Evolutionary conservation across 768 basidiomycete species (phyloP).

Genomic region (Tephrocybe rancida): DNA sequence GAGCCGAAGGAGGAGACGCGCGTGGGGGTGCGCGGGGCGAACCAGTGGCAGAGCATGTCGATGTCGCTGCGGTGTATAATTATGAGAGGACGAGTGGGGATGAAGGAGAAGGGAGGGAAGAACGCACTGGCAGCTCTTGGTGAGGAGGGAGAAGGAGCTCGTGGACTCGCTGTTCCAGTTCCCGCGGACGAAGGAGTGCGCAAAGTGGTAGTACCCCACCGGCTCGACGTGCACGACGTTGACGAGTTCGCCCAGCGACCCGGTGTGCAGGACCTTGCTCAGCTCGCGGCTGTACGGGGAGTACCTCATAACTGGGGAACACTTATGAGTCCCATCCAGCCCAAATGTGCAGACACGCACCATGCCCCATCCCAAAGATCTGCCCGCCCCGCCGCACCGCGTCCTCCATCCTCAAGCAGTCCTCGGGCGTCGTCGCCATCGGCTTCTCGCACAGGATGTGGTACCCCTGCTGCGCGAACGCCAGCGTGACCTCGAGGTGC

Average conservation of each 20-base stretch:
- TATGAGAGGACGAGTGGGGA: background rate
- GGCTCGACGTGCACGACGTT: slow-evolving; percentile 88
- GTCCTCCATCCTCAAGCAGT: slow-evolving; percentile 75
- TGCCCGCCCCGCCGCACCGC: slow-evolving; percentile 68
- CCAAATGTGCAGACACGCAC: slow-evolving; percentile 42
- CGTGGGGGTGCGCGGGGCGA: slow-evolving; percentile 62
- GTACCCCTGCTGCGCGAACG: slow-evolving; percentile 81
- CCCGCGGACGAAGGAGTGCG: slow-evolving; percentile 86
- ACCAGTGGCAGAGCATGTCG: slow-evolving; percentile 80
- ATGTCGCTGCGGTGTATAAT: slow-evolving; percentile 69
- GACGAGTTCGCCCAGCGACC: slow-evolving; percentile 73
- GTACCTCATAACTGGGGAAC: slow-evolving; percentile 73
- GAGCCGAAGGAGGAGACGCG: slow-evolving; percentile 88
- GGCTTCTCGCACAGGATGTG: slow-evolving; percentile 94
- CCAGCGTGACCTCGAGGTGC: slow-evolving; percentile 74
- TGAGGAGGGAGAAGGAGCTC: slow-evolving; percentile 84
- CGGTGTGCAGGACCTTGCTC: slow-evolving; percentile 69
- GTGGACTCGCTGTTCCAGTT: slow-evolving; percentile 73
- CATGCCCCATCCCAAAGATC: slow-evolving; percentile 89
- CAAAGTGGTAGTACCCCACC: slow-evolving; percentile 86
- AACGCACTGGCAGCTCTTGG: slow-evolving; percentile 87
- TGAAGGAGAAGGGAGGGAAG: background rate
- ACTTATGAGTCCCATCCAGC: background rate
- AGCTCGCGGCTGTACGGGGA: slow-evolving; percentile 80
- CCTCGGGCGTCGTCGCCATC: slow-evolving; percentile 76